Evolutionary conservation across 1,284 basidiomycete species (phyloP).

Genomic region (Volvariella surrecta): DNA sequence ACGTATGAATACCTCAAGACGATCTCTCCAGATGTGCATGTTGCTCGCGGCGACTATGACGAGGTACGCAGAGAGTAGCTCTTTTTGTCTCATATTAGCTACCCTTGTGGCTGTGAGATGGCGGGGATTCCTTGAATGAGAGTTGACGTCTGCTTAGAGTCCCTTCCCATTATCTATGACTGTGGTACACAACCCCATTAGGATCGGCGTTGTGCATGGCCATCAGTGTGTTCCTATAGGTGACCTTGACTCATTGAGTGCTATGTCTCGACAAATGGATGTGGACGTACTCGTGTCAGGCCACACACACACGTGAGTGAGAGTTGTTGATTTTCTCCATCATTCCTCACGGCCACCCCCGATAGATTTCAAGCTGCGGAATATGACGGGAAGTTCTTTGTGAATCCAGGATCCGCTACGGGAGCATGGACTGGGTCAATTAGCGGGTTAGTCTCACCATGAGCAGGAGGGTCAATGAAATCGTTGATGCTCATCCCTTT

Average conservation of each 20-base stretch:
- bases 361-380: constrained; percentile 89
- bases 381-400: constrained; percentile 87
- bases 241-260: constrained; percentile 82
- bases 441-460: constrained; percentile 45
- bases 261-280: constrained; percentile 92
- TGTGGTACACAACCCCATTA: constrained; percentile 81
- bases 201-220: constrained; percentile 91
- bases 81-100: too few relatives aligned
- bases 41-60: constrained; percentile 93
- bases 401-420: constrained; percentile 94
- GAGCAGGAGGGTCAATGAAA: too few relatives aligned
- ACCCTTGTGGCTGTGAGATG: too few relatives aligned
- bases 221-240: constrained; percentile 93
- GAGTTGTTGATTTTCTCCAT: not conserved
- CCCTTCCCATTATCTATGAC: constrained; percentile 80
- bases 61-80: too few relatives aligned
- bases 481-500: constrained; percentile 2
- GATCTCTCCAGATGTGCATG: constrained; percentile 91
- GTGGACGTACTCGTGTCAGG: constrained; percentile 94
- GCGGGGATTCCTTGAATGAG: not conserved
- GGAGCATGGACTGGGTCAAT: constrained; percentile 85
- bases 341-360: not conserved
- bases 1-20: constrained; percentile 96
- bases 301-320: constrained; percentile 83
- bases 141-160: not conserved